Percentiles rank a stretch among this genome's conserved stretches.
phyloP scores from a whole-genome alignment of 1,284 basidiomycete species.

The Vanrija sp. region DNA sequence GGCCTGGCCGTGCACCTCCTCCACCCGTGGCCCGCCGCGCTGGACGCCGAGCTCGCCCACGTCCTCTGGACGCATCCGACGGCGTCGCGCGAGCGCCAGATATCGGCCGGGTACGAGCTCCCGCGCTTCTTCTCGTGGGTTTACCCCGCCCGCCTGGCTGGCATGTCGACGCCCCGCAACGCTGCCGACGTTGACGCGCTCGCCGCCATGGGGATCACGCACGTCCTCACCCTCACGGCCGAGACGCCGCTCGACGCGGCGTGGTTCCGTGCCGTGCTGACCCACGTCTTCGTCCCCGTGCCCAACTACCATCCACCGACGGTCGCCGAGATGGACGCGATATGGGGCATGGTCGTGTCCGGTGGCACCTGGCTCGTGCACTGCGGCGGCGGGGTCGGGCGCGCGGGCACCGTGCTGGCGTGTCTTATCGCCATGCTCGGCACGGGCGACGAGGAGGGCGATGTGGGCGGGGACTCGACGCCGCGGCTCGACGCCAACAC shows the following conservation, averaged over 20 bases:
- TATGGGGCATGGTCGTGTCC: conserved; percentile 54
- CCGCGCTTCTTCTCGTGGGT: conserved; percentile 63
- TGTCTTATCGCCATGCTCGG: conserved; percentile 60
- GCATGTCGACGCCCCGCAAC: conserved; percentile 59
- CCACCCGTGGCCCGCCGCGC: conserved; percentile 50
- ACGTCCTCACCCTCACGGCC: conserved; percentile 59
- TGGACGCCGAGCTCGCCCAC: conserved; percentile 35
- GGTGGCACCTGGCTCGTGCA: conserved; percentile 56
- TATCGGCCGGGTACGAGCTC: conserved; percentile 50
- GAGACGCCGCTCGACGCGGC: conserved; percentile 54
- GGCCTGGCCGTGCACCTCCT: conserved; percentile 46
- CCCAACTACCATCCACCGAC: conserved; percentile 57
- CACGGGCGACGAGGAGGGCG: conserved; percentile 19
- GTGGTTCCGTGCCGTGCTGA: conserved; percentile 55
- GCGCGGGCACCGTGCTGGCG: conserved; percentile 61
- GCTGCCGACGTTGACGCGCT: conserved; percentile 56
- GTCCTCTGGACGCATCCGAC: conserved; percentile 16
- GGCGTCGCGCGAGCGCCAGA: conserved; percentile 10
- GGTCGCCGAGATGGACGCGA: conserved; percentile 60
- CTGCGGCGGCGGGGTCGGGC: conserved; percentile 62
- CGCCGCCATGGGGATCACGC: conserved; percentile 55
- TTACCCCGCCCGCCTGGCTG: conserved; percentile 57
- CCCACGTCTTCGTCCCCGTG: conserved; percentile 59
- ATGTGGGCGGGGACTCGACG: conserved; percentile 21
- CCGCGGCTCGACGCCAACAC: conserved; percentile 55